phyloP scores from a whole-genome alignment of 352 stramenopile species.

The Pilasporangium apinafurcum region DNA sequence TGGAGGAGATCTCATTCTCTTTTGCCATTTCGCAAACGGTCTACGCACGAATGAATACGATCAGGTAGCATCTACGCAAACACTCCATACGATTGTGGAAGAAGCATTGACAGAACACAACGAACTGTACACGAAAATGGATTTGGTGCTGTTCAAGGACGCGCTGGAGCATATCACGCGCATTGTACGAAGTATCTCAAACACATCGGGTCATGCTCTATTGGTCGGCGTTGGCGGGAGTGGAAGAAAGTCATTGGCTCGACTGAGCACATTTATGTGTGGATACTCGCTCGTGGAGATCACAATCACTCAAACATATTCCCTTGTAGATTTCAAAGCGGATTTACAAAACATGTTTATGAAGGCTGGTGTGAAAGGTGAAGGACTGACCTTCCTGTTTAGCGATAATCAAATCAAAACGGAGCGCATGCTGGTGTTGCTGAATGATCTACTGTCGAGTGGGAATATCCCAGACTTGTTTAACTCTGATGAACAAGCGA shows the following conservation, averaged over 20 bases:
- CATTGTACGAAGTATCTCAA: slow-evolving; percentile 94
- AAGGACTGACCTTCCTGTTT: slow-evolving; percentile 90
- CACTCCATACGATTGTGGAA: slow-evolving; percentile 71
- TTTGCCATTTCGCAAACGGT: slow-evolving; percentile 91
- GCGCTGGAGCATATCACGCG: slow-evolving; percentile 92
- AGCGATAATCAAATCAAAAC: slow-evolving; percentile 93
- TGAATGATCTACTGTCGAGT: slow-evolving; percentile 92
- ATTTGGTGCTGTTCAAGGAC: slow-evolving; percentile 95
- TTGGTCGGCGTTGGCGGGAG: slow-evolving; percentile 92
- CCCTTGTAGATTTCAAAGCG: slow-evolving; percentile 91
- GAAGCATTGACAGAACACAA: slow-evolving; percentile 93
- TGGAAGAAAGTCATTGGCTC: slow-evolving; percentile 90
- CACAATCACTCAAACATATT: slow-evolving; percentile 87
- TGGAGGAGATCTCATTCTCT: slow-evolving; percentile 85
- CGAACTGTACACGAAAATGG: slow-evolving; percentile 89
- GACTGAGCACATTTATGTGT: slow-evolving; percentile 90
- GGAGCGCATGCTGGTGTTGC: slow-evolving; percentile 92
- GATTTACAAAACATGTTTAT: slow-evolving; percentile 90
- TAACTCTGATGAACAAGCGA: slow-evolving; percentile 86
- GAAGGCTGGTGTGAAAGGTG: slow-evolving; percentile 90
- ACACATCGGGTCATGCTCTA: slow-evolving; percentile 90
- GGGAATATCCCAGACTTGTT: slow-evolving; percentile 93
- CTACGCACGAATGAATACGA: slow-evolving; percentile 89
- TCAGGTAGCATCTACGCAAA: slow-evolving; percentile 71
- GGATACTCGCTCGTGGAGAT: slow-evolving; percentile 87